Evolutionary conservation across 371 early-diverging fungal species (phyloP).

Genomic region (Polyrhizophydium stewartii): DNA sequence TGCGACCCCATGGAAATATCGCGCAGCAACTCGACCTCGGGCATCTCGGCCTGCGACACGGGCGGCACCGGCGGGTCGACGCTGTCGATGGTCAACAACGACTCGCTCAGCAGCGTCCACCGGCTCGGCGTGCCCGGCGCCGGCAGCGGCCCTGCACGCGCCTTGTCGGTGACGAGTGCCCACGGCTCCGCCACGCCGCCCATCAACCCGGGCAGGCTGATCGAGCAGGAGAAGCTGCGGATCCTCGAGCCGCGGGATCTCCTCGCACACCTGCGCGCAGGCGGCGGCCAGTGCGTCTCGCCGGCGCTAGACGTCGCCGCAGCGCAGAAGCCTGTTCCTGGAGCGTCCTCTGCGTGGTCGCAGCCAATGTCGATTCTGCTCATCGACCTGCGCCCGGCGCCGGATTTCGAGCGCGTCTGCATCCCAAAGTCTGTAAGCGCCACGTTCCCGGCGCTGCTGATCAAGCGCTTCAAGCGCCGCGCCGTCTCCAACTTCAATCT

Average conservation of each 20-base stretch:
- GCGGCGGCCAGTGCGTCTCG: not conserved
- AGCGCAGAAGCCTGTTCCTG: not conserved
- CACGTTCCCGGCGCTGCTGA: slow-evolving; percentile 1
- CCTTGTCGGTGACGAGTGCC: too few species aligned
- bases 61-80: too few species aligned
- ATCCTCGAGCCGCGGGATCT: slow-evolving; percentile 8
- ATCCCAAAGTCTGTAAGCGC: not conserved
- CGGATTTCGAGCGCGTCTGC: not conserved
- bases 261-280: slow-evolving; percentile 1
- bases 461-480: slow-evolving; percentile 10
- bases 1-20: too few species aligned
- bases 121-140: not conserved
- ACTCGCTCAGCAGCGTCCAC: too few species aligned
- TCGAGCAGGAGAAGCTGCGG: slow-evolving; percentile 6
- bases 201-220: slow-evolving; percentile 3
- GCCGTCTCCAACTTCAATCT: slow-evolving; percentile 9
- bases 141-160: too few species aligned
- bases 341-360: slow-evolving; percentile 1
- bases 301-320: too few species aligned
- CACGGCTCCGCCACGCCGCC: too few species aligned
- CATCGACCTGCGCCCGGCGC: not conserved
- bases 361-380: not conserved
- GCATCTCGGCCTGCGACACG: too few species aligned
- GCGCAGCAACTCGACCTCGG: too few species aligned
- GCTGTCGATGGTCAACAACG: too few species aligned